Conservation (phyloP, 192 early-diverging fungal species). For the Gryganskiella cystojenkinii region DNA sequence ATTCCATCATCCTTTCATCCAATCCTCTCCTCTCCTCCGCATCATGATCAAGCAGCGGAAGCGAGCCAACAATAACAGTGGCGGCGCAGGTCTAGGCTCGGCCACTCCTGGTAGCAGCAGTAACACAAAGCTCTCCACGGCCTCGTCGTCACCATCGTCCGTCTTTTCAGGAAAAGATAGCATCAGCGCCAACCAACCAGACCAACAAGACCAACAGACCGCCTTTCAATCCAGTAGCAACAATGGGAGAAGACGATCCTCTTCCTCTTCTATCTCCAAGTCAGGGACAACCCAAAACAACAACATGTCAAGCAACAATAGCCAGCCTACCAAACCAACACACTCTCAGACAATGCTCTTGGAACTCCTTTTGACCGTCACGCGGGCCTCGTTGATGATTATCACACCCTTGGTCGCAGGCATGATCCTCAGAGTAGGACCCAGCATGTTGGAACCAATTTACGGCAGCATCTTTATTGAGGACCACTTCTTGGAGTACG, state of each 20-base stretch:
- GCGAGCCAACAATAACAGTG: slow-evolving; percentile 6
- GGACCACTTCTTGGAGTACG: slow-evolving; percentile 55
- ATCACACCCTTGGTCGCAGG: slow-evolving; percentile 55
- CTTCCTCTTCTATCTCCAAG: too few species aligned
- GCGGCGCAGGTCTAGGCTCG: background rate
- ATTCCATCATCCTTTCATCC: background rate
- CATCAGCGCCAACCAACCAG: too few species aligned
- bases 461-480: slow-evolving; percentile 75
- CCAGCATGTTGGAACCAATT: slow-evolving; percentile 72
- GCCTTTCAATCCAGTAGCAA: too few species aligned
- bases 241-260: too few species aligned
- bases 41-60: slow-evolving; percentile 14
- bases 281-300: too few species aligned
- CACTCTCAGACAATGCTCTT: slow-evolving; percentile 49
- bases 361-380: slow-evolving; percentile 50
- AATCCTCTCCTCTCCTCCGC: background rate
- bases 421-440: slow-evolving; percentile 59
- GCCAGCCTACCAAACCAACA: background rate
- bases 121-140: background rate
- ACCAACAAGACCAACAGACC: too few species aligned
- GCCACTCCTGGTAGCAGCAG: background rate
- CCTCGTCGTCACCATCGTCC: too few species aligned
- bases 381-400: slow-evolving; percentile 50
- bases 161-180: too few species aligned
- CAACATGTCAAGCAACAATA: background rate